Evolutionary conservation across 495 filamentous ascomycete genomes (phyloP), one percentile per base, ranked within the genome.

Genomic region (Astrothelium subdiscretum): DNA sequence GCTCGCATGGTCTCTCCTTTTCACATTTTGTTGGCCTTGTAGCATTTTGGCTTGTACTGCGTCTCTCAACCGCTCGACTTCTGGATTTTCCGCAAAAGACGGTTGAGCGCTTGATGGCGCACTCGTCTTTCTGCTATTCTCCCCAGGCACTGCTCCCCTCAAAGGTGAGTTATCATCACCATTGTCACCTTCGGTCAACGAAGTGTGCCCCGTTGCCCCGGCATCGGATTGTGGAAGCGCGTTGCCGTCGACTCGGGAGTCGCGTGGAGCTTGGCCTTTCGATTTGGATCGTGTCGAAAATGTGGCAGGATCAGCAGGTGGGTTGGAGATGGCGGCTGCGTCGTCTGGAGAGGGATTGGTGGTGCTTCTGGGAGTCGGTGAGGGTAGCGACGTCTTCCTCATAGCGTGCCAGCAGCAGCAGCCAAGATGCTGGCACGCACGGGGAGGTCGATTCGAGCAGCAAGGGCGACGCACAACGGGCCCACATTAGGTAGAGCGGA

Each of bases 11-110:
- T 62, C 65, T n/a, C 67, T 62, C 31, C 61, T 58, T 31, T 69
- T 65, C 2, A 65, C 24, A 29, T 54, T 54, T 59, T 68, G 69
- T 58, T 71, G 66, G 43, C 64, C 64, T 32, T 69, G 61, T 13
- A 70, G 20, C 32, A 75, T 59, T 58, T 69, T 72, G 32, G 67
- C 67, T 43, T 71, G 69, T 26, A 77, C 67, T 24, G 72, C 72
- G 13, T 69, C 69, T 12, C 68, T 68, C 44, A 77, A 42, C 52
- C 68, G 63, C 59, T 68, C 67, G 32, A 77, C 54, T 38, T 70
- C 67, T 38, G 63, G 62, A 22, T 67, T 60, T 29, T 68, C 67
- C 20, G 63, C 10, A 8, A 22, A 11, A 15, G 32, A 35, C 24
- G 20, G 32, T 12, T 58, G 24, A 27, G 60, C 57, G 31, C 26